A percentile compares a stretch with the other conserved stretches of the same genome.
Conservation (phyloP, 345 rosid species). For the Noccaea bulbosa region DNA sequence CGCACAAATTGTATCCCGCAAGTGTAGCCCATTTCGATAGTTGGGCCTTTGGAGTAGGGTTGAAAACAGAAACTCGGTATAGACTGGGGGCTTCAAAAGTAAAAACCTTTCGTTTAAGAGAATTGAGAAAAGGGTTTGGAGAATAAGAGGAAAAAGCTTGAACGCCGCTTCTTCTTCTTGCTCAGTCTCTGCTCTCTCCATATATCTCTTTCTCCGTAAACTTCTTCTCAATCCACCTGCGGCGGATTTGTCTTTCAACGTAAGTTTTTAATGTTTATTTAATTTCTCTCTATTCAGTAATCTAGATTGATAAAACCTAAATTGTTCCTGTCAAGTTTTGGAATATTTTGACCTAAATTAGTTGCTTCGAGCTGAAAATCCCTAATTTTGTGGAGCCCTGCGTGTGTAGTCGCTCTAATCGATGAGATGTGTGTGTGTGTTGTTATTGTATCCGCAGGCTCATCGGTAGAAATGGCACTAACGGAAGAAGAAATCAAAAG, state of each 20-base stretch:
- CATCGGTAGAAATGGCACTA: slow-evolving; percentile 50
- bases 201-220: neutral
- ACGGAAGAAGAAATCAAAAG: slow-evolving; percentile 71
- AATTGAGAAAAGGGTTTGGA: slow-evolving; percentile 11
- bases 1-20: neutral
- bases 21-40: neutral
- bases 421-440: neutral
- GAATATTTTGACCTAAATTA: neutral
- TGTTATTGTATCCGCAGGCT: slow-evolving; percentile 1
- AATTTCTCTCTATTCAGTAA: neutral
- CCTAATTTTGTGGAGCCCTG: neutral
- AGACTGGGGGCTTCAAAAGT: neutral
- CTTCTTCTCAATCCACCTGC: neutral
- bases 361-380: neutral
- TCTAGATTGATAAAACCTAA: neutral
- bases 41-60: neutral
- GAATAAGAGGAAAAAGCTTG: slow-evolving; percentile 11
- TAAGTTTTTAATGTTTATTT: neutral
- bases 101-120: neutral
- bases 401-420: neutral
- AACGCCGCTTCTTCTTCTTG: slow-evolving; percentile 20
- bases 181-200: neutral
- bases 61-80: neutral
- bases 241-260: slow-evolving; percentile 7
- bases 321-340: neutral